Evolutionary conservation across 331 rosid species (phyloP), one percentile per base, ranked within the genome.

Genomic region (Phaseolus coccineus): DNA sequence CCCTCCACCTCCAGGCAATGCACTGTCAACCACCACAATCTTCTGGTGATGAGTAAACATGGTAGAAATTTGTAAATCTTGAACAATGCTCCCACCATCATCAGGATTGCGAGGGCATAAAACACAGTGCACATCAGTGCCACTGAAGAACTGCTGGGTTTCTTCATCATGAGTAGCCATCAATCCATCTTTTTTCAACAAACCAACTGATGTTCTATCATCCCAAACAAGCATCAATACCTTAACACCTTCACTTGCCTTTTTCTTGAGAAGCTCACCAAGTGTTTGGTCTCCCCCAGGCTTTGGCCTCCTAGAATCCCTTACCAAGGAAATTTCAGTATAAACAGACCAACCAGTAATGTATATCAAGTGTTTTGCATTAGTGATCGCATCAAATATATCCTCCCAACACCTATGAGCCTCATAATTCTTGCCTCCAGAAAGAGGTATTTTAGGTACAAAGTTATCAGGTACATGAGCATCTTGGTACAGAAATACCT

Each of bases 31-130:
- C 74, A 90, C 97, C 77, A 96, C 94, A 79, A 90, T 96, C 97
- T 96, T 96, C 84, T 96, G 98, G 74, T 96, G 99, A 80, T 96
- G 98, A 78, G 99, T 96, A 86, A 96, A 96, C 99, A 96, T 93
- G 35, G 99, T 82, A n/a, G 98, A 87, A 66, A 96, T 65, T 73
- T 85, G 80, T 40, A 94, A 82, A 58, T 89, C 91, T 72, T 93
- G 98, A 79, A 96, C 69, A 12, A 93, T 53, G 86, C 97, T 96
- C 35, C 93, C 96, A 0, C 96, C 98, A 51, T 89, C 92, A 65
- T 96, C 99, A 5, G 99, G 99, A 82, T 96, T 91, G 56, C 99
- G 98, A n/a, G 98, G 99, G 85, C 98, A 96, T 46, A 93, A 85
- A 10, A 91, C 91, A 85, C 98, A 96, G 55, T 89, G 83, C 73